Evolutionary conservation across 805 yeast genomes (phyloP).

Genomic region (Isabelozyma pseudorhagii): DNA sequence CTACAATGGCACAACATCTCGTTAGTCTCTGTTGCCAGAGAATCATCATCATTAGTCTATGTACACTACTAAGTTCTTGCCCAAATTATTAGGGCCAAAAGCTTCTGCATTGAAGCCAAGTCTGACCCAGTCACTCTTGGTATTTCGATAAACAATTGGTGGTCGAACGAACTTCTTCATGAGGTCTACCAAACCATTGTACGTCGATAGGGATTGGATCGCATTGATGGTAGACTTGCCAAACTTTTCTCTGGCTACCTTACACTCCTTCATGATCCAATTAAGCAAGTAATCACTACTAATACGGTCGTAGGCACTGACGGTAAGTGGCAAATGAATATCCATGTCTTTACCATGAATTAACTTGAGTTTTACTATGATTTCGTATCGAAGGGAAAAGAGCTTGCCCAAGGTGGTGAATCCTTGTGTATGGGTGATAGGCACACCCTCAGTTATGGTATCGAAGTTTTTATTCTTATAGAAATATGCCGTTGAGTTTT

Average conservation of each 20-base stretch:
- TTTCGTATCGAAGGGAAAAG: constrained; percentile 50
- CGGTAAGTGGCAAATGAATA: constrained; percentile 48
- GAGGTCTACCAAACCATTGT: constrained; percentile 17
- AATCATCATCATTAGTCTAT: constrained; percentile 18
- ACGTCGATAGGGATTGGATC: constrained; percentile 12
- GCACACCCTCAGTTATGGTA: constrained; percentile 36
- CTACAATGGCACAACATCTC: too few species aligned
- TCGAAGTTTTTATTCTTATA: constrained; percentile 17
- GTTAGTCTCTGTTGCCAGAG: not conserved
- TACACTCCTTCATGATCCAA: constrained; percentile 54
- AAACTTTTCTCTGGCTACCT: constrained; percentile 34
- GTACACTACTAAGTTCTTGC: constrained; percentile 16
- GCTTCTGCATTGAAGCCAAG: constrained; percentile 37
- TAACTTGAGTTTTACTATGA: constrained; percentile 47
- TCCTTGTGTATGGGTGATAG: constrained; percentile 45
- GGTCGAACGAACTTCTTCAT: constrained; percentile 21
- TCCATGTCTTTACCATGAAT: constrained; percentile 49
- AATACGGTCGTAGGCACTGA: constrained; percentile 50
- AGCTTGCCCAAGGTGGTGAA: constrained; percentile 51
- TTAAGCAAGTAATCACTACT: constrained; percentile 48
- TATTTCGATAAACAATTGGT: constrained; percentile 26
- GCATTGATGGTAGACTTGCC: constrained; percentile 27
- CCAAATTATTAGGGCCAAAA: constrained; percentile 17
- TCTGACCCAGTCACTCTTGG: constrained; percentile 33
- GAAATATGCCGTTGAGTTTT: constrained; percentile 14